Evolutionary conservation across 129 eudicot species (phyloP).

Genomic region (Escallonia herrerae): DNA sequence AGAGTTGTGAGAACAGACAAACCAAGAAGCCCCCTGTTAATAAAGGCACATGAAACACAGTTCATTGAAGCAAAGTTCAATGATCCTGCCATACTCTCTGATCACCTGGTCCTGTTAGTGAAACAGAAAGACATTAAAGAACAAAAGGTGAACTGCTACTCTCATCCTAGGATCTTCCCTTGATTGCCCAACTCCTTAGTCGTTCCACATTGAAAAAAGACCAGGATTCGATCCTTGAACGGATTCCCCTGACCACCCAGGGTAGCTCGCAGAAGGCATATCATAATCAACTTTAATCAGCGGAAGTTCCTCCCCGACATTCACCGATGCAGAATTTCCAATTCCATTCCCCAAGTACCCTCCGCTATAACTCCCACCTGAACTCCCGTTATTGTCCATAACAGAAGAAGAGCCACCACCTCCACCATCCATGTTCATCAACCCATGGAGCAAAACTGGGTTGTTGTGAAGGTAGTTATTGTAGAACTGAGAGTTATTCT

Average conservation of each 20-base stretch:
- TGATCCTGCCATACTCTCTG: too few species aligned
- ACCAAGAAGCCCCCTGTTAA: too few species aligned
- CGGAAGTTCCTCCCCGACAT: constrained; percentile 36
- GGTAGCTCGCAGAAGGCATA: constrained; percentile 50
- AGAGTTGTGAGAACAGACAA: too few species aligned
- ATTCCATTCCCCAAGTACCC: constrained; percentile 44
- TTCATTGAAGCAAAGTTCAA: too few species aligned
- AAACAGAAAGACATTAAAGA: too few species aligned
- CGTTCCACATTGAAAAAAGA: constrained; percentile 97
- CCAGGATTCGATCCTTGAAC: constrained; percentile 71
- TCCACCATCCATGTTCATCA: constrained; percentile 56
- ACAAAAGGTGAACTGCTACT: too few species aligned
- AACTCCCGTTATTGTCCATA: constrained; percentile 42
- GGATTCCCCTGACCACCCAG: constrained; percentile 78
- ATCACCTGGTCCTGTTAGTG: too few species aligned
- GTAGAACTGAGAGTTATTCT: constrained; percentile 37
- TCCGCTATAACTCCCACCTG: constrained; percentile 67
- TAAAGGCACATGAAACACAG: too few species aligned
- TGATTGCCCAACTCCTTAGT: constrained; percentile 19
- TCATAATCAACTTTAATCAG: constrained; percentile 91
- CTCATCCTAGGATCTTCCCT: too few species aligned
- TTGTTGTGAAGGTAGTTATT: constrained; percentile 50
- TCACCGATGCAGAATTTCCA: constrained; percentile 20
- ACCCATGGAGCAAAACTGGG: constrained; percentile 72
- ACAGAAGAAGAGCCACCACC: constrained; percentile 43